Conservation (phyloP, 208 protist genomes). For the Phytomonas sp. region DNA sequence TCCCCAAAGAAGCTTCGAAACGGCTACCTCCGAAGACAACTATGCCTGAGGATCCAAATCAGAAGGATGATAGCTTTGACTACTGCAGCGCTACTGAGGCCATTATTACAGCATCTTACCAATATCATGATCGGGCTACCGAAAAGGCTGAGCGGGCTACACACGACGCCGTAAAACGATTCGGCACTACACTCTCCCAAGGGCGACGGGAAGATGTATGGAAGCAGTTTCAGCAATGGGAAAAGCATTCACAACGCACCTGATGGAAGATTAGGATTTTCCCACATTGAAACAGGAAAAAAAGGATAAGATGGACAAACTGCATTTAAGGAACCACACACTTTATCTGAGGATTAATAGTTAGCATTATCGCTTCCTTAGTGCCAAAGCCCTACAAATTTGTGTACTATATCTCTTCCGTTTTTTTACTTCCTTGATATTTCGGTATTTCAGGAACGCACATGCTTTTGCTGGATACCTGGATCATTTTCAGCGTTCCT, state of each 20-base stretch:
- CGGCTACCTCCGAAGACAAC: background rate
- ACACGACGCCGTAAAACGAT: background rate
- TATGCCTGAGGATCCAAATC: background rate
- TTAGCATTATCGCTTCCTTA: background rate
- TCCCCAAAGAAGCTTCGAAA: background rate
- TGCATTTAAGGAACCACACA: background rate
- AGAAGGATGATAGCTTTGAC: background rate
- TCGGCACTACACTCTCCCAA: background rate
- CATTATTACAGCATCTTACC: background rate
- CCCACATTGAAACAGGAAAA: background rate
- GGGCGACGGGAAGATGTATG: constrained; percentile 25
- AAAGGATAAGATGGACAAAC: background rate
- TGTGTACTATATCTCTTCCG: background rate
- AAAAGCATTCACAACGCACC: constrained; percentile 14
- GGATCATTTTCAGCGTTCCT: background rate
- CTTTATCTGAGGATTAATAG: background rate
- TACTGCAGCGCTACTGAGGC: background rate
- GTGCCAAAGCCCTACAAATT: background rate
- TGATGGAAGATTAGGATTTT: background rate
- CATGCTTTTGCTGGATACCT: background rate
- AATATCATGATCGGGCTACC: background rate
- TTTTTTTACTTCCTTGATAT: background rate
- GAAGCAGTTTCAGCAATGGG: constrained; percentile 64
- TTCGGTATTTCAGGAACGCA: background rate
- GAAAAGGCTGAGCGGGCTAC: constrained; percentile 22